Conservation (phyloP, 2,329 filamentous ascomycete species). For the Colletotrichum sansevieriae region DNA sequence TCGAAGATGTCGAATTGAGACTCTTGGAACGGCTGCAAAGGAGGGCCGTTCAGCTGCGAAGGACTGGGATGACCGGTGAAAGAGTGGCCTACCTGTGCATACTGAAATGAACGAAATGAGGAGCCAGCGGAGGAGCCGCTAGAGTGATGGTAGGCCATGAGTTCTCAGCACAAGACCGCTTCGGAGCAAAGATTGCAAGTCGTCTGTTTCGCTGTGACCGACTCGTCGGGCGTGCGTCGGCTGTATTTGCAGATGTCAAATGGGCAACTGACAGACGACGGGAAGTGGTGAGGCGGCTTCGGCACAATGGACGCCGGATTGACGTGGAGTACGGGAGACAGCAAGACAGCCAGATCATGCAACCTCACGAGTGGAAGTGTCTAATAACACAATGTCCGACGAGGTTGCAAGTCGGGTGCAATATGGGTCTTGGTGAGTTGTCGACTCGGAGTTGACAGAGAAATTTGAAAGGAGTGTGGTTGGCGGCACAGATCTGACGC, state of each 20-base stretch:
- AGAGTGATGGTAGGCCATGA: constrained; percentile 39
- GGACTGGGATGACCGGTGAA: constrained; percentile 18
- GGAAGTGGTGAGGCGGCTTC: neutral
- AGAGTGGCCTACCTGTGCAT: constrained; percentile 41
- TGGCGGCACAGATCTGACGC: constrained; percentile 35
- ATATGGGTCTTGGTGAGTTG: constrained; percentile 27
- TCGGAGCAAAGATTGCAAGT: neutral
- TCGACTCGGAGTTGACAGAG: constrained; percentile 30
- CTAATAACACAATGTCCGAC: constrained; percentile 39
- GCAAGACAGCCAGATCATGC: constrained; percentile 14
- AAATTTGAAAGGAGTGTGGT: constrained; percentile 34
- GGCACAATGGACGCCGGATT: neutral
- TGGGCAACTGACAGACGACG: constrained; percentile 3
- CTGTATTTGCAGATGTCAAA: neutral
- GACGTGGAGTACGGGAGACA: constrained; percentile 5
- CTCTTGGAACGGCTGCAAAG: constrained; percentile 59
- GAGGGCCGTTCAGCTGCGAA: constrained; percentile 35
- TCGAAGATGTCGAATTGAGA: constrained; percentile 83
- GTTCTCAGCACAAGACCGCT: constrained; percentile 16
- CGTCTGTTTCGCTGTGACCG: neutral
- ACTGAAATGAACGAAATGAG: constrained; percentile 22
- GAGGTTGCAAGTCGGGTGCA: constrained; percentile 25
- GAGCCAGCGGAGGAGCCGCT: constrained; percentile 29
- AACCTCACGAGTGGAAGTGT: constrained; percentile 28
- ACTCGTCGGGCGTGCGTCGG: constrained; percentile 4